Conservation (phyloP, 2,329 filamentous ascomycete species). For the Nigrospora oryzae region DNA sequence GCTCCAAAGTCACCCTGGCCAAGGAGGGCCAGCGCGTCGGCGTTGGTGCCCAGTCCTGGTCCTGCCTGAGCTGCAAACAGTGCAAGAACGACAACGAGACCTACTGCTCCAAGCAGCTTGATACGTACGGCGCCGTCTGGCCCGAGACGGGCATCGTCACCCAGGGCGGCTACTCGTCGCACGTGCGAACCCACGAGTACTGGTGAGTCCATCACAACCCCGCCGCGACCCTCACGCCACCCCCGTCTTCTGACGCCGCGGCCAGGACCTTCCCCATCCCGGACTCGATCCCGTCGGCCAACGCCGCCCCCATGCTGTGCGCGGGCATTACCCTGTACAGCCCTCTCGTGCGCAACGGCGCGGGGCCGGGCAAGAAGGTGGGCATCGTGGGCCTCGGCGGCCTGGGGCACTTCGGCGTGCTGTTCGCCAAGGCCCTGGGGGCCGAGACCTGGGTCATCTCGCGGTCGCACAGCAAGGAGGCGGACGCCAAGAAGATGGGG, state of each 20-base stretch:
- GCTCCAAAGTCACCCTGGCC: conserved; percentile 53
- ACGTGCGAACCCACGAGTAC: conserved; percentile 70
- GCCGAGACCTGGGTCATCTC: conserved; percentile 56
- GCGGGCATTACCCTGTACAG: conserved; percentile 75
- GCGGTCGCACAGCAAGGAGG: conserved; percentile 51
- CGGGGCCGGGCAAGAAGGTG: conserved; percentile 71
- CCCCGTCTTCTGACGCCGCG: background rate
- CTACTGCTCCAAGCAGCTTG: conserved; percentile 54
- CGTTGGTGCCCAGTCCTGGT: conserved; percentile 59
- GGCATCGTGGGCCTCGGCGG: conserved; percentile 67
- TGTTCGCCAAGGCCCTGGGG: conserved; percentile 61
- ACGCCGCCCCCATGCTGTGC: conserved; percentile 76
- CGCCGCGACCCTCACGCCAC: no score
- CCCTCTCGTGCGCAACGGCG: conserved; percentile 67
- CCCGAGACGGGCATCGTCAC: conserved; percentile 54
- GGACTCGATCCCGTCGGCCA: conserved; percentile 51
- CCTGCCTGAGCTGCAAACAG: conserved; percentile 55
- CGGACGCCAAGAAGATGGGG: conserved; percentile 49
- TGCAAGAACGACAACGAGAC: conserved; percentile 46
- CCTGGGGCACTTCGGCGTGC: conserved; percentile 61
- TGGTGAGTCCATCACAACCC: conserved; percentile 30
- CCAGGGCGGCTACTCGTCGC: conserved; percentile 52
- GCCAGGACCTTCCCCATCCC: conserved; percentile 63
- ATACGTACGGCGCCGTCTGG: conserved; percentile 51
- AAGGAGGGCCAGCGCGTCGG: conserved; percentile 57